A percentile compares a stretch with the other conserved stretches of the same genome.
Conservation (phyloP, 331 rosid genomes). For the Malus hybrid region DNA sequence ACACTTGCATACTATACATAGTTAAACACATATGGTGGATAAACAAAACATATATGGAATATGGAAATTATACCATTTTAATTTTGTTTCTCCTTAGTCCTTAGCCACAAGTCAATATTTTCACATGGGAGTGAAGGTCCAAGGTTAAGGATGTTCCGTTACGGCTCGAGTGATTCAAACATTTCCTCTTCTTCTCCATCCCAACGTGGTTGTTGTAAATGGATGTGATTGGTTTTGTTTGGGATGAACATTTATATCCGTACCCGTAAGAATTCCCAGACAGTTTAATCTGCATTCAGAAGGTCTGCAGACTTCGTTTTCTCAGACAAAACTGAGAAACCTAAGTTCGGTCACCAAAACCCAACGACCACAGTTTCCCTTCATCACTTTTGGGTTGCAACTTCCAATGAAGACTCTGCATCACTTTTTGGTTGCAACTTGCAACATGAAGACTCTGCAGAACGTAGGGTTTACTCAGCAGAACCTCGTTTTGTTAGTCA, state of each 20-base stretch:
- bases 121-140: not conserved
- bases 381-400: not conserved
- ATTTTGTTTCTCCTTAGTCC: not conserved
- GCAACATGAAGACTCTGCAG: constrained; percentile 22
- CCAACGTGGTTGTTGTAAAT: not conserved
- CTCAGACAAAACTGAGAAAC: constrained; percentile 32
- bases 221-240: not conserved
- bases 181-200: not conserved
- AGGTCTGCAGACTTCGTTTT: constrained; percentile 19
- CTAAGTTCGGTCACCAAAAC: not conserved
- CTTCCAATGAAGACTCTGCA: constrained; percentile 14
- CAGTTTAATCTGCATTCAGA: not conserved
- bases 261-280: not conserved
- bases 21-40: not conserved
- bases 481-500: constrained; percentile 14
- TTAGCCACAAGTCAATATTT: not conserved
- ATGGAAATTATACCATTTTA: not conserved
- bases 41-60: no score
- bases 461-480: constrained; percentile 4
- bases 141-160: not conserved
- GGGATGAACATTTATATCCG: not conserved
- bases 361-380: not conserved
- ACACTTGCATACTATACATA: not conserved
- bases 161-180: not conserved
- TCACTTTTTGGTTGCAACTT: no score